Base-by-base conservation (phyloP, 73 alveolate species). In the Stentor roeselii region DNA sequence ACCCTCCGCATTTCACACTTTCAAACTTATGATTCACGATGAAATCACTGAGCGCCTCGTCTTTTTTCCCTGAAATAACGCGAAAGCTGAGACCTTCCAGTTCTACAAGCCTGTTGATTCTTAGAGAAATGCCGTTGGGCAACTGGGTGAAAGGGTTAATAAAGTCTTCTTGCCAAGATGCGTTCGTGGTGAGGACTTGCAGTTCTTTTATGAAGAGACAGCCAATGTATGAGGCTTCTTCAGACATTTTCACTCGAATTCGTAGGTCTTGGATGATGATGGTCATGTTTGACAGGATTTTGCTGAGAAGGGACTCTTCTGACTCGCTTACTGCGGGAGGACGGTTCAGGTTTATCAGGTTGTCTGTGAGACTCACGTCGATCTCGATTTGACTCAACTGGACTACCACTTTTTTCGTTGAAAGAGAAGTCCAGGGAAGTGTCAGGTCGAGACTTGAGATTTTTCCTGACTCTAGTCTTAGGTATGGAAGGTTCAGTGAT, bases 381-480 rank as follows among this genome's bases (percentile, higher is more conserved):
- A 67, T 67, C 27, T 21, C n/a, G 34, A 67, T 40, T 67, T 67
- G 37, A 1, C 50, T 1, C 37, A 67, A 67, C 34, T 67, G 21
- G 11, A 67, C 27, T 59, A 58, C 84, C 3, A 42, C 91, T 21
- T 78, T 40, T 59, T 82, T 86, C 39, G 87, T 78, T 86, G 91
- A 86, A 37, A 86, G 60, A 21, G 91, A 86, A 39, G 58, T 86
- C 82, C 91, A 82, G 2, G 84, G 88, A 1, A 86, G 39, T 59
- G 86, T 75, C 40, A 61, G 75, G 3, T 39, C 67, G 58, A 84
- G 27, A 27, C 41, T 39, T n/a, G 76, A 38, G 34, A 77, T 77
- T 1, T 59, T 39, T 2, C 60, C 60, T n/a, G 15, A 11, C 40
- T 15, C 76, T 41, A 80, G 37, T 41, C 88, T 74, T 61, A 21